Conservation (phyloP, 2,329 filamentous ascomycete genomes). For the Incumbomyces delicatus region DNA sequence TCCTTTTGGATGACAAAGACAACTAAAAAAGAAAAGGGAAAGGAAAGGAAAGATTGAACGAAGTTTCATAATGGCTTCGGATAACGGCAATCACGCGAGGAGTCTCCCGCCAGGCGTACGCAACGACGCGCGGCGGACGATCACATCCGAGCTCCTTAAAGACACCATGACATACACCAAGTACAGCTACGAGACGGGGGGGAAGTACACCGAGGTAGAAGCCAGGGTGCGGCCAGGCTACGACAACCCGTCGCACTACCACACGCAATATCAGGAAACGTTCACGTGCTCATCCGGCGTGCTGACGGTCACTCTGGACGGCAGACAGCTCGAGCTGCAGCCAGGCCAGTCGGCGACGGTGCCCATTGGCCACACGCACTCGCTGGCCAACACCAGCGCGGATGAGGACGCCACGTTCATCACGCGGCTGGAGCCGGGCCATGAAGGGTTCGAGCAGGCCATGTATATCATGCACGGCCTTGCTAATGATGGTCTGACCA, state of each 20-base stretch:
- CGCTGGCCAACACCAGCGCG: background rate
- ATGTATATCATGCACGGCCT: conserved; percentile 3
- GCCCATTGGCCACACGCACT: background rate
- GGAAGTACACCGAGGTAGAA: background rate
- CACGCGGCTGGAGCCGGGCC: background rate
- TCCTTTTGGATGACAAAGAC: no score
- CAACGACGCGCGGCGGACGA: background rate
- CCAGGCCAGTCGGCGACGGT: background rate
- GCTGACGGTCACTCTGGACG: background rate
- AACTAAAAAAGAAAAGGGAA: no score
- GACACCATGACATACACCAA: conserved; percentile 1
- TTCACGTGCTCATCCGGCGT: background rate
- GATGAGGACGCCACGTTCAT: background rate
- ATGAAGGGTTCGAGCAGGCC: conserved; percentile 1
- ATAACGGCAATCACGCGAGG: no score
- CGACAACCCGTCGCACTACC: conserved; percentile 1
- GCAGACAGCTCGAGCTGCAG: no score
- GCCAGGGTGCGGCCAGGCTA: background rate
- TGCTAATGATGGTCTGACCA: background rate
- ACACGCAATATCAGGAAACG: background rate
- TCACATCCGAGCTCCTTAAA: background rate
- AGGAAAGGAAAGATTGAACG: no score
- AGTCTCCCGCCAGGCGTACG: background rate
- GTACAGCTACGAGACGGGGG: background rate
- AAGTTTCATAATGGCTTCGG: no score